Evolutionary conservation across 805 yeast species (phyloP), one percentile per base, ranked within the genome.

Genomic region (Ogataea siamensis): DNA sequence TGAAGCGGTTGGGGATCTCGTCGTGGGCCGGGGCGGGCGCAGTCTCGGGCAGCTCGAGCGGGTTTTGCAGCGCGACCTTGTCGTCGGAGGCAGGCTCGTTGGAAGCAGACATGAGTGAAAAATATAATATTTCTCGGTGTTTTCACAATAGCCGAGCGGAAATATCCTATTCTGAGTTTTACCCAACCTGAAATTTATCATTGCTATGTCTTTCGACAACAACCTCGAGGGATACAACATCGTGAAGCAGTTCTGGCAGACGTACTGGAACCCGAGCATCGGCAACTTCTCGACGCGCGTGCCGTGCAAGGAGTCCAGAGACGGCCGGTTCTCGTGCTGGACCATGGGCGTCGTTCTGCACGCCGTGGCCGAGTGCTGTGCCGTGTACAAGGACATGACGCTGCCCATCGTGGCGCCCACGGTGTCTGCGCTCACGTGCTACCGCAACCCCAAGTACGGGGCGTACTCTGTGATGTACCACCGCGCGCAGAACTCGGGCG

Each of bases 391-490:
- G 14, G 61, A 73, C 25, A 78, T 76, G 47, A 60, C 77, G 28
- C 58, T 63, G n/a, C 79, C 80, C 1, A 58, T 77, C 52, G 55
- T 79, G 27, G 74, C 65, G 15, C 78, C 75, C 1, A 77, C 74
- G 1, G 62, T 80, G 35, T 53, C 62, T 33, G 68, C 71, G 2
- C 66, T 79, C 41, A 71, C 67, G 38, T 65, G 62, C 46, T 80
- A 78, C 60, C 71, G 74, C 57, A 73, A 76, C 47, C 64, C 67
- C 7, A 61, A 67, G 45, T 50, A 63, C 32, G 72, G 73, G 37
- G 86, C 81, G 2, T 82, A 71, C 59, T 74, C 82, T 32, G 87
- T 87, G 3, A 74, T 80, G 7, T 77, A 75, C 49, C 71, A 77
- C 54, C 66, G 66, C 36, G 71, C 73, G 31, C 76, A 77, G 53